These are phyloP conservation scores for Blepharisma stoltei DNA, from an alignment of 73 alveolate species.

Conservation along the genomic window DNA sequence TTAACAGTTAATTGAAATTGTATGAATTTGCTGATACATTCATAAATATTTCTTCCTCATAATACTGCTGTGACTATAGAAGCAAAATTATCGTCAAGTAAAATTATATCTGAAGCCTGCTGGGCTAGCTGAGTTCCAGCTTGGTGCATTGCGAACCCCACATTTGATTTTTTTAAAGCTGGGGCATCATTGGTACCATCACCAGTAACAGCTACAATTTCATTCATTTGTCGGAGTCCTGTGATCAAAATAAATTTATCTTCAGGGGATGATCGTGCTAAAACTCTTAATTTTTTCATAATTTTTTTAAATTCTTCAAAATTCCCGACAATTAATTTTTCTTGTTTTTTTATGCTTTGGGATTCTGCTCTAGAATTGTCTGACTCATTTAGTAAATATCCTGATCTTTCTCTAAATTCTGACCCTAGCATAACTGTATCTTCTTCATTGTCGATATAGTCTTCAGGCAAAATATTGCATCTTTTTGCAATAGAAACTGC, in stretches of 20 bases:
- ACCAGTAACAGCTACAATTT: slow-evolving; percentile 96
- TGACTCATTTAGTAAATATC: slow-evolving; percentile 40
- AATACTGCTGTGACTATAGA: slow-evolving; percentile 53
- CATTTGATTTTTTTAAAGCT: slow-evolving; percentile 93
- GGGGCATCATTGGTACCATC: slow-evolving; percentile 99
- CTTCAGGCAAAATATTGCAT: slow-evolving; percentile 77
- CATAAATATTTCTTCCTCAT: slow-evolving; percentile 77
- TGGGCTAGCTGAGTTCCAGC: slow-evolving; percentile 97
- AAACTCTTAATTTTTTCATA: slow-evolving; percentile 72
- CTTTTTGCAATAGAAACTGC: slow-evolving; percentile 89
- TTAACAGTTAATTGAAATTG: slow-evolving; percentile 78
- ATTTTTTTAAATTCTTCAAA: slow-evolving; percentile 74
- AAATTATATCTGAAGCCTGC: slow-evolving; percentile 88
- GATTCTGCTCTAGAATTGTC: slow-evolving; percentile 40
- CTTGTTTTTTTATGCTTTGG: slow-evolving; percentile 34
- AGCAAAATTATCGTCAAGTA: slow-evolving; percentile 71
- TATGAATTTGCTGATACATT: slow-evolving; percentile 64
- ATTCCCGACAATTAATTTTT: slow-evolving; percentile 50
- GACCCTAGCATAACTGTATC: slow-evolving; percentile 87
- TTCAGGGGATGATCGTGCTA: slow-evolving; percentile 93
- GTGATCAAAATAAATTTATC: slow-evolving; percentile 87
- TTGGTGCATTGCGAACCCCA: slow-evolving; percentile 97
- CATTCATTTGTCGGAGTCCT: slow-evolving; percentile 76
- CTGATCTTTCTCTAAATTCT: slow-evolving; percentile 64
- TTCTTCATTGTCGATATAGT: slow-evolving; percentile 47